Evolutionary conservation across 179 eudicot species (phyloP).

Genomic region (Beta macrorhiza): DNA sequence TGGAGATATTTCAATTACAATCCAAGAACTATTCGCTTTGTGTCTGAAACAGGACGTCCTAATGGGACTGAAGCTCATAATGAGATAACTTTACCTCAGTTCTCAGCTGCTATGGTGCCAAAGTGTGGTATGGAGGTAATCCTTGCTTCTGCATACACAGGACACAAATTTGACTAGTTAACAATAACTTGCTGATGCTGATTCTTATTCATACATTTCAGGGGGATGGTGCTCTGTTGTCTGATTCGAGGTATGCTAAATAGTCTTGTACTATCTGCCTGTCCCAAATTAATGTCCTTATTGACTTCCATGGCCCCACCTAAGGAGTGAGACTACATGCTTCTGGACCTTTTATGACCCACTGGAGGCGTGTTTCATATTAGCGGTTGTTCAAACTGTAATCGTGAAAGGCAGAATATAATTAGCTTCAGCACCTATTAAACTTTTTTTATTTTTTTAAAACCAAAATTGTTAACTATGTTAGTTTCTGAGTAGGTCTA

Average conservation of each 20-base stretch:
- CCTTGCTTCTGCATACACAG: neutral
- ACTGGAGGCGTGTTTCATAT: neutral
- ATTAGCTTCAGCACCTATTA: neutral
- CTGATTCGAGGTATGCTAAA: conserved; percentile 29
- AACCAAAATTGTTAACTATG: neutral
- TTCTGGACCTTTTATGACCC: neutral
- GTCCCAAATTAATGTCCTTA: neutral
- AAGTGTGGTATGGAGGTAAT: conserved; percentile 39
- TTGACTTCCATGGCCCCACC: neutral
- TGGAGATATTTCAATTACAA: conserved; percentile 68
- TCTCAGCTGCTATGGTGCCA: conserved; percentile 78
- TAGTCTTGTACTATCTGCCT: neutral
- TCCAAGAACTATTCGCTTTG: conserved; percentile 57
- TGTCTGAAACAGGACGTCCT: conserved; percentile 43
- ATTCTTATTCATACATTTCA: conserved; percentile 28
- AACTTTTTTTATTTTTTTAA: neutral
- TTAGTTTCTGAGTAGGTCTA: neutral
- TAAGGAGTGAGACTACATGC: neutral
- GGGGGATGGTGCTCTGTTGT: conserved; percentile 19
- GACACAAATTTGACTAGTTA: conserved; percentile 15
- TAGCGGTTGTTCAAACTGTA: neutral
- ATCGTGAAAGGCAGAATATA: neutral
- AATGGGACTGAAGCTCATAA: conserved; percentile 37
- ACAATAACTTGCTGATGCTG: neutral
- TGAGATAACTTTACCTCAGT: conserved; percentile 61